phyloP scores from a whole-genome alignment of 345 rosid species.

The Eucalyptus fibrosa region DNA sequence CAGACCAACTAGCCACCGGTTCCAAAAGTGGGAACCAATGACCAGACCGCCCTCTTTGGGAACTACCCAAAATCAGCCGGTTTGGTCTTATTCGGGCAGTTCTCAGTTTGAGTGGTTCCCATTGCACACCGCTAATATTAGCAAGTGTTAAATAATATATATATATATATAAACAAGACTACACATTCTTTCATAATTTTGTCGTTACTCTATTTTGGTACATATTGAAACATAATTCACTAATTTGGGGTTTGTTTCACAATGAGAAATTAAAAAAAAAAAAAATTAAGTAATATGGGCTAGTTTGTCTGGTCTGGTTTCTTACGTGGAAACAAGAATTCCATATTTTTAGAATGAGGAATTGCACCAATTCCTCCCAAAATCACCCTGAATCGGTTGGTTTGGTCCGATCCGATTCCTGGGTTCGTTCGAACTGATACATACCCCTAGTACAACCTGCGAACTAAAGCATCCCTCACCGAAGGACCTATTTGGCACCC shows the following conservation, averaged over 20 bases:
- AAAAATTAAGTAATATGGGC: neutral
- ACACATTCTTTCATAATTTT: too few species aligned
- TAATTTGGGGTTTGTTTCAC: neutral
- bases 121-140: too few species aligned
- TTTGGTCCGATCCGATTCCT: accelerated
- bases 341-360: neutral
- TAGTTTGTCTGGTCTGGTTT: neutral
- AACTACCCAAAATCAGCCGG: accelerated
- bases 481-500: neutral
- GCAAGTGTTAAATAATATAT: too few species aligned
- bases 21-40: too few species aligned
- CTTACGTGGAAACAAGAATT: neutral
- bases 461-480: neutral
- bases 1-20: accelerated
- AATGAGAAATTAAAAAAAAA: too few species aligned
- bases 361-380: neutral
- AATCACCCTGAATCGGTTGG: accelerated
- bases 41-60: accelerated
- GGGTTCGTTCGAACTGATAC: accelerated
- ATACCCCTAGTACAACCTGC: neutral
- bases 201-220: too few species aligned
- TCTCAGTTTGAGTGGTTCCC: too few species aligned
- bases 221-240: too few species aligned
- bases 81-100: accelerated
- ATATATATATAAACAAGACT: too few species aligned